Percentiles rank a stretch among this genome's conserved stretches.
phyloP scores from a whole-genome alignment of 2,329 filamentous ascomycete species.

The Emydomyces testavorans region DNA sequence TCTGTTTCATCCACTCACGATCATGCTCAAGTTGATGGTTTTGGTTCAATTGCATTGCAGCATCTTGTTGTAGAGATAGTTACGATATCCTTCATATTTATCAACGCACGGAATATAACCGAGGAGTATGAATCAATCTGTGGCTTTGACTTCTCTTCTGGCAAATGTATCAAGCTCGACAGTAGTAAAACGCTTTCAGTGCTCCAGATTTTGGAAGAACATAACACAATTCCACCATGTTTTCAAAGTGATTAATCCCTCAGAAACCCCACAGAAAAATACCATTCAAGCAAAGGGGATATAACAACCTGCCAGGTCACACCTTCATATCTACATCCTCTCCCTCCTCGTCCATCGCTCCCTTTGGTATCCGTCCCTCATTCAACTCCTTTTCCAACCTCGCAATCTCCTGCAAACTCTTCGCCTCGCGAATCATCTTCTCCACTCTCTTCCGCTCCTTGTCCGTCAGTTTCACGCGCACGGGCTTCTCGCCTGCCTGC shows the following conservation, averaged over 20 bases:
- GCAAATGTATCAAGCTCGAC: no score
- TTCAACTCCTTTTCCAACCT: constrained; percentile 81
- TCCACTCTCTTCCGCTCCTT: constrained; percentile 77
- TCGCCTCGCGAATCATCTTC: constrained; percentile 77
- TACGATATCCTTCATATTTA: not conserved
- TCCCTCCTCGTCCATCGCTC: constrained; percentile 34
- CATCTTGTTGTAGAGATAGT: not conserved
- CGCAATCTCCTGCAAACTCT: constrained; percentile 80
- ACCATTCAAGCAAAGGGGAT: constrained; percentile 6
- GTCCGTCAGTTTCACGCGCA: constrained; percentile 73
- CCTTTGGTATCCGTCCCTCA: constrained; percentile 72
- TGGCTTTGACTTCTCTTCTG: no score
- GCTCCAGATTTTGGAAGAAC: no score
- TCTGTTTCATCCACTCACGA: no score
- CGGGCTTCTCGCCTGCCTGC: constrained; percentile 48
- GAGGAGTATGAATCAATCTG: no score
- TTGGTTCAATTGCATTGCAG: no score
- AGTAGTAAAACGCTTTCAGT: no score
- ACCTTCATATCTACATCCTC: constrained; percentile 30
- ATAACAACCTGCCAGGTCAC: constrained; percentile 19
- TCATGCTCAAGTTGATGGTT: no score
- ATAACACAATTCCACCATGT: not conserved
- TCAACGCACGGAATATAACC: no score
- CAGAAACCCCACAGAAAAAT: not conserved
- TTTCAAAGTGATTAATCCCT: not conserved